These are phyloP conservation scores for Moricandia arvensis DNA, from an alignment of 345 rosid species.

Conservation along the genomic window DNA sequence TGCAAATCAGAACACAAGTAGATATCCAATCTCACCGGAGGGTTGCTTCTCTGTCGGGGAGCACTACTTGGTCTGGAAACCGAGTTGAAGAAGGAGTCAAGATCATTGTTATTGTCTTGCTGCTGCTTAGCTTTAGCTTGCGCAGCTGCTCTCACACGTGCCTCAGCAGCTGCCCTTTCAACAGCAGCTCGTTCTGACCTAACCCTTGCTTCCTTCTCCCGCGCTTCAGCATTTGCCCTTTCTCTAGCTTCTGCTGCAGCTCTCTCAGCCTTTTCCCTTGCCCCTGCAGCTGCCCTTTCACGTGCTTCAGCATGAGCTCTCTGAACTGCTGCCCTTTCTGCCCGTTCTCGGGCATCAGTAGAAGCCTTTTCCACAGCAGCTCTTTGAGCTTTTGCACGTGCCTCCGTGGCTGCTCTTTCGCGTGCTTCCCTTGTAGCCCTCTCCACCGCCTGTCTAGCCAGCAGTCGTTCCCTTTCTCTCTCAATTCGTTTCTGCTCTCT, in stretches of 20 bases:
- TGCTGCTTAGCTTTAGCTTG: constrained; percentile 64
- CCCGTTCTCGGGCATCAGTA: constrained; percentile 80
- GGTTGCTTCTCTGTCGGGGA: constrained; percentile 74
- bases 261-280: constrained; percentile 81
- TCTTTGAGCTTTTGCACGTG: constrained; percentile 78
- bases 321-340: constrained; percentile 88
- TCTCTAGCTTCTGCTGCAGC: constrained; percentile 91
- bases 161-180: constrained; percentile 81
- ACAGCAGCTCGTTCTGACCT: constrained; percentile 86
- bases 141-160: no score
- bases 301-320: constrained; percentile 98
- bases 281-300: constrained; percentile 88
- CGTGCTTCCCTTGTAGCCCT: constrained; percentile 98
- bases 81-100: constrained; percentile 78
- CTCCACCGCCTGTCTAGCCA: constrained; percentile 88
- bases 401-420: constrained; percentile 89
- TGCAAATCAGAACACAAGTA: not conserved
- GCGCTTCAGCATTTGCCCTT: constrained; percentile 57
- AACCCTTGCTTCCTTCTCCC: constrained; percentile 58
- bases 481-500: constrained; percentile 48
- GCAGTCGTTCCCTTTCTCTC: constrained; percentile 69
- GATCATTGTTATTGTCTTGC: constrained; percentile 64
- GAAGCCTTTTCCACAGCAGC: constrained; percentile 83
- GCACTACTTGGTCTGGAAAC: constrained; percentile 80
- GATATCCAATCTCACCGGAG: constrained; percentile 50